Conservation (phyloP, 257 asterid species). For the Knoxia roxburghii region DNA sequence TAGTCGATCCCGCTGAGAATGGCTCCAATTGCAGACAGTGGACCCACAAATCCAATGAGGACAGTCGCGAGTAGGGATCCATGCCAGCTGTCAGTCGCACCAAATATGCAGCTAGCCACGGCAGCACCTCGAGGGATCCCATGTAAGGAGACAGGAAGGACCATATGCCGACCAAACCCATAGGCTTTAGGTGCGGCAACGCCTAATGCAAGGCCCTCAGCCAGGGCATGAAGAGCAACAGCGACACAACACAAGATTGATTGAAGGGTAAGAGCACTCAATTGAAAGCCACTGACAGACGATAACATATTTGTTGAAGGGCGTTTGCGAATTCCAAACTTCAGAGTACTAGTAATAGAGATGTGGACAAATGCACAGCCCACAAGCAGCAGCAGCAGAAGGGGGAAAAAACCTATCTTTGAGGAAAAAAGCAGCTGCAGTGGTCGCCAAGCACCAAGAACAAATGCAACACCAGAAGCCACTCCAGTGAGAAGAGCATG, state of each 20-base stretch:
- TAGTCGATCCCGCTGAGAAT: slow-evolving; percentile 91
- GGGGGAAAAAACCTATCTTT: slow-evolving; percentile 60
- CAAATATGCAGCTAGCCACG: slow-evolving; percentile 88
- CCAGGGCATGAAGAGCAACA: slow-evolving; percentile 73
- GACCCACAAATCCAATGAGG: slow-evolving; percentile 72
- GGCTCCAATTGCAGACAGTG: slow-evolving; percentile 81
- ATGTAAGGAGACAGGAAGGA: slow-evolving; percentile 89
- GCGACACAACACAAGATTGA: slow-evolving; percentile 67
- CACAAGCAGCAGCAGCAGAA: slow-evolving; percentile 44
- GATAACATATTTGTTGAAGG: slow-evolving; percentile 56
- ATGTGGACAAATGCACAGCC: slow-evolving; percentile 54
- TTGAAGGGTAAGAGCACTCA: slow-evolving; percentile 80
- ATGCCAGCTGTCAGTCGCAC: slow-evolving; percentile 93
- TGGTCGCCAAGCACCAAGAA: slow-evolving; percentile 91
- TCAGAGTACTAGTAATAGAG: slow-evolving; percentile 39
- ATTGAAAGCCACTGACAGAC: slow-evolving; percentile 32
- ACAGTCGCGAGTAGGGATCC: slow-evolving; percentile 75
- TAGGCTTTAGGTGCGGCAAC: slow-evolving; percentile 99
- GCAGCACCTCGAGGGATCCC: slow-evolving; percentile 98
- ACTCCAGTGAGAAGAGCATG: slow-evolving; percentile 90
- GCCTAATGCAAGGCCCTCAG: slow-evolving; percentile 95
- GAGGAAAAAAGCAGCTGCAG: slow-evolving; percentile 66
- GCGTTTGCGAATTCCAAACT: slow-evolving; percentile 59
- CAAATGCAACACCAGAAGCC: slow-evolving; percentile 88
- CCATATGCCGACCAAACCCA: slow-evolving; percentile 96